Conservation (phyloP, 2,329 filamentous ascomycete genomes). For the Colletotrichum graminicola region DNA sequence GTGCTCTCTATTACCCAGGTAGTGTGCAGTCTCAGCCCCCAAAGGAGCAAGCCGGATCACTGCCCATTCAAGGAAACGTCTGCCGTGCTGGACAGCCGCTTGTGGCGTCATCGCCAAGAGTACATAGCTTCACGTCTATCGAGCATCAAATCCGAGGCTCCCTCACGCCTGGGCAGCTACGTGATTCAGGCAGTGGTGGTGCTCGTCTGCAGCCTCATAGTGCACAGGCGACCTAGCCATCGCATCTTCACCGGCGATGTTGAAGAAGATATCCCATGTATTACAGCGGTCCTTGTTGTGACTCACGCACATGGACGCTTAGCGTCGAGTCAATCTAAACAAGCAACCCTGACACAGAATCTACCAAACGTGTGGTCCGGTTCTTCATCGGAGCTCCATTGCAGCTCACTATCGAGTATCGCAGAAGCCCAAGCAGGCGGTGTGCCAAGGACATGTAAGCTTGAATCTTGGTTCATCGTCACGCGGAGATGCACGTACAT, state of each 20-base stretch:
- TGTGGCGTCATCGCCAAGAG: slow-evolving; percentile 21
- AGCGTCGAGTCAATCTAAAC: no score
- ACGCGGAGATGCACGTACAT: background rate
- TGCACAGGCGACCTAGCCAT: no score
- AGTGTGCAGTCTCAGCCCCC: slow-evolving; percentile 2
- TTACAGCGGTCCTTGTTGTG: no score
- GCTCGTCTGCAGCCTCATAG: no score
- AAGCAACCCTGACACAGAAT: no score
- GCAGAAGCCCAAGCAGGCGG: background rate
- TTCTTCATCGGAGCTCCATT: no score
- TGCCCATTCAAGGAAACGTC: slow-evolving; percentile 9
- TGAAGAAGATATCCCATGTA: no score
- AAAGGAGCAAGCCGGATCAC: slow-evolving; percentile 2
- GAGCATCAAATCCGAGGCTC: slow-evolving; percentile 2
- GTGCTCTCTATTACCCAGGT: background rate
- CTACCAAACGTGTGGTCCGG: no score
- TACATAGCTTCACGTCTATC: slow-evolving; percentile 5
- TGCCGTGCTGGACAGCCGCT: slow-evolving; percentile 27
- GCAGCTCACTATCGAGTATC: no score
- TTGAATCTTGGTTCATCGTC: background rate
- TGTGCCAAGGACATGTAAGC: background rate
- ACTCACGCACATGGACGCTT: no score
- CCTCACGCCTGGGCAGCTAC: background rate
- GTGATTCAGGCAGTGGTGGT: no score
- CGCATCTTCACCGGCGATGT: no score